Percentiles rank a stretch among this genome's conserved stretches.
Evolutionary conservation across 73 alveolate genomes (phyloP).

Genomic region (Symbiodinium natans): DNA sequence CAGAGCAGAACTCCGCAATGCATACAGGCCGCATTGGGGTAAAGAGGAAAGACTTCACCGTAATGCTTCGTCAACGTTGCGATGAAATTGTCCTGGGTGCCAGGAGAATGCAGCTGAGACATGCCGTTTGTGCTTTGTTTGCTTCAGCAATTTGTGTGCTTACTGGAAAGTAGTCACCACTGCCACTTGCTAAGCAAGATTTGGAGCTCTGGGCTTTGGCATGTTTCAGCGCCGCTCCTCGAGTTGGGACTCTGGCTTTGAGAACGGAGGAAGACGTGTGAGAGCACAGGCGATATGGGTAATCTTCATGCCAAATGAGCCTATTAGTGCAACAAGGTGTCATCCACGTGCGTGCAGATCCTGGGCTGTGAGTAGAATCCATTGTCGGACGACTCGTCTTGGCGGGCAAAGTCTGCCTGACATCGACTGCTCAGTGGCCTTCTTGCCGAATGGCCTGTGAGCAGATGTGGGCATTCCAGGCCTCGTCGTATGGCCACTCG

Average conservation of each 20-base stretch:
- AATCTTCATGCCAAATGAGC: too few relatives aligned
- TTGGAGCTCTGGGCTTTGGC: background rate
- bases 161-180: background rate
- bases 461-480: too few relatives aligned
- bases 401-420: slow-evolving; percentile 70
- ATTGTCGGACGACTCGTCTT: slow-evolving; percentile 68
- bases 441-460: background rate
- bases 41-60: slow-evolving; percentile 56
- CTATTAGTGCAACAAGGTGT: slow-evolving; percentile 10
- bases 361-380: slow-evolving; percentile 89
- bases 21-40: slow-evolving; percentile 31
- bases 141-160: background rate
- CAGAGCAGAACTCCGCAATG: background rate
- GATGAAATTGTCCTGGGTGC: slow-evolving; percentile 59
- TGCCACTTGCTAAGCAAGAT: background rate
- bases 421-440: background rate
- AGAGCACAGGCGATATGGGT: too few relatives aligned
- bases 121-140: background rate
- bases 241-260: too few relatives aligned
- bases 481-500: slow-evolving; percentile 19
- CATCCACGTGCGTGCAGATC: slow-evolving; percentile 81
- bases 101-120: background rate
- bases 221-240: too few relatives aligned
- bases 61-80: slow-evolving; percentile 78
- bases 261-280: too few relatives aligned